Percentiles rank a stretch among this genome's conserved stretches.
Evolutionary conservation across 2,329 filamentous ascomycete species (phyloP).

Genomic region (Verticillium tricorpus): DNA sequence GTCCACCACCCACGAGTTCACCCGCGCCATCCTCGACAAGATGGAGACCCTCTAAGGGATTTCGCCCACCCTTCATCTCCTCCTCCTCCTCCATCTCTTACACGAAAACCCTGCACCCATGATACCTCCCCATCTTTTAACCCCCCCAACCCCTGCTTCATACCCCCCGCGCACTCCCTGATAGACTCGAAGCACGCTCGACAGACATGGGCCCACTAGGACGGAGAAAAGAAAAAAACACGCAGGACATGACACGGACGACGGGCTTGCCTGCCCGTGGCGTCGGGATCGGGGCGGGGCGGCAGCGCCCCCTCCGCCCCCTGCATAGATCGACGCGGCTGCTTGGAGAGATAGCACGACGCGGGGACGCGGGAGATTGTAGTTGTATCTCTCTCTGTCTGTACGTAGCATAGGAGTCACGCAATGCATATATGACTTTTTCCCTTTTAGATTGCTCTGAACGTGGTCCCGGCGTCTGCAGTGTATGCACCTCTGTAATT

Average conservation of each 20-base stretch:
- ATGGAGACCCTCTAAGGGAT: constrained; percentile 71
- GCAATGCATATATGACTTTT: constrained; percentile 14
- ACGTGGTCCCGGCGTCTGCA: background rate
- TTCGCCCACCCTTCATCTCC: background rate
- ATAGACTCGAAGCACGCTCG: background rate
- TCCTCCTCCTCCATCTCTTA: background rate
- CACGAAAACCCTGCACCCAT: background rate
- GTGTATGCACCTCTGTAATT: background rate
- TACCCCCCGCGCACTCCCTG: background rate
- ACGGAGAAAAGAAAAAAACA: background rate
- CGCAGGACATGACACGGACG: background rate
- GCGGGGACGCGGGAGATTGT: constrained; percentile 8
- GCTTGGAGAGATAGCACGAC: constrained; percentile 7
- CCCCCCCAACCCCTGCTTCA: background rate
- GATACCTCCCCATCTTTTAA: constrained; percentile 6
- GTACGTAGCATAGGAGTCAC: constrained; percentile 16
- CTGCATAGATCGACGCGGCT: constrained; percentile 2
- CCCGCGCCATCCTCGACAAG: constrained; percentile 86
- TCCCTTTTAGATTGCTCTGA: constrained; percentile 5
- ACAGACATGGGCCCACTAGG: background rate
- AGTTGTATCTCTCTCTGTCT: constrained; percentile 12
- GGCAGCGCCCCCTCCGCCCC: constrained; percentile 4
- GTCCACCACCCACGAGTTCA: constrained; percentile 90
- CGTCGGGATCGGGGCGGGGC: background rate
- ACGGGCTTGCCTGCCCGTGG: background rate